Evolutionary conservation across 257 asterid genomes (phyloP).

Genomic region (Salvia miltiorrhiza): DNA sequence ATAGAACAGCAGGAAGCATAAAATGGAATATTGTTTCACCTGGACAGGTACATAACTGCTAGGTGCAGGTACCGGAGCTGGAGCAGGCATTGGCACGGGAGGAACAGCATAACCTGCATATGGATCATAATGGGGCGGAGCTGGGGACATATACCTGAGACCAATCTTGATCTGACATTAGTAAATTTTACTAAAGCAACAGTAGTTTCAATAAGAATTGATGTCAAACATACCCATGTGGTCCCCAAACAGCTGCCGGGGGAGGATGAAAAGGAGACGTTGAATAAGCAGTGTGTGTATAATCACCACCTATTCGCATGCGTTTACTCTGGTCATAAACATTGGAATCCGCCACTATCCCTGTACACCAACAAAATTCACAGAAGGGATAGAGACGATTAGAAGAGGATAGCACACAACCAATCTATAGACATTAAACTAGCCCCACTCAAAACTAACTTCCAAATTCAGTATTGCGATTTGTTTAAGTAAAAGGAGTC

Average conservation of each 20-base stretch:
- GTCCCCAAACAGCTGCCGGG: constrained; percentile 88
- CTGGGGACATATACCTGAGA: constrained; percentile 83
- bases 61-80: constrained; percentile 86
- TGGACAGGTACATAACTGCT: constrained; percentile 94
- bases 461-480: background rate
- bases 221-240: constrained; percentile 63
- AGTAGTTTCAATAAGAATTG: background rate
- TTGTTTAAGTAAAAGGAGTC: background rate
- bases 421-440: background rate
- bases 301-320: constrained; percentile 93
- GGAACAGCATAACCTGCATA: constrained; percentile 88
- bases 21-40: constrained; percentile 36
- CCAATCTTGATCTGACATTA: constrained; percentile 16
- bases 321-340: constrained; percentile 95
- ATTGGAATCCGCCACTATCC: constrained; percentile 77
- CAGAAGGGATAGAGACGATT: background rate
- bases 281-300: constrained; percentile 75
- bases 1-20: background rate
- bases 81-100: constrained; percentile 78
- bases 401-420: background rate
- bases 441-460: background rate
- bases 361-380: constrained; percentile 24
- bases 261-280: constrained; percentile 98
- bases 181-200: constrained; percentile 2
- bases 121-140: constrained; percentile 95